Base-by-base conservation (phyloP, 345 rosid genomes). In the Triadica sebifera region DNA sequence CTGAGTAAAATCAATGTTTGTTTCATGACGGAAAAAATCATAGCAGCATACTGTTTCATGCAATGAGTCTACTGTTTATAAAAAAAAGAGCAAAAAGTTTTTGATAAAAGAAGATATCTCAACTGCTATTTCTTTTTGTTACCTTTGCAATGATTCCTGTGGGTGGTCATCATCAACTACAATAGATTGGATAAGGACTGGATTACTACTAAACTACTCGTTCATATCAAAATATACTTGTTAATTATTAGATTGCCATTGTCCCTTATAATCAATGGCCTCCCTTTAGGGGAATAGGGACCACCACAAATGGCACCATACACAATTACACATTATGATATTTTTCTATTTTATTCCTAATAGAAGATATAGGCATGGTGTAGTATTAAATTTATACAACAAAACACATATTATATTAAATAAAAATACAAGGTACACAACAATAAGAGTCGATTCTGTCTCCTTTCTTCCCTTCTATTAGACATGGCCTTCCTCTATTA, bases 381-480 rank as follows among this genome's bases (percentile, higher is more conserved):
- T 34, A 37, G 5, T 22, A 25, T 12, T 19, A 69, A 62, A 74
- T 61, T 63, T 22, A 53, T 38, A 17, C 38, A 72, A 39, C 24
- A 65, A 73, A 45, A 49, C 73, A 59, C 7, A 22, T 16, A 2
- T 1, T 34, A 12, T 15, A 57, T 60, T 69, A 57, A 38, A 57
- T 60, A 20, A 53, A 58, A 19, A 16, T 52, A 52, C 29, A 59
- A 67, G n/a, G 72, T 67, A 67, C 7, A 46, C 60, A 8, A 46
- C 63, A 73, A 52, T 20, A 55, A 52, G 60, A 49, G 62, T 66
- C 80, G 46, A 19, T 57, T 78, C 60, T 78, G 84, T 70, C 74
- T 64, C 75, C 78, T 75, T 79, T 80, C 77, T 57, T 71, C 80
- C 86, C 78, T 75, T 80, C 74, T 70, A 52, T 72, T 75, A 22